Evolutionary conservation across 306 rosid species (phyloP).

Genomic region (Ormosia emarginata): DNA sequence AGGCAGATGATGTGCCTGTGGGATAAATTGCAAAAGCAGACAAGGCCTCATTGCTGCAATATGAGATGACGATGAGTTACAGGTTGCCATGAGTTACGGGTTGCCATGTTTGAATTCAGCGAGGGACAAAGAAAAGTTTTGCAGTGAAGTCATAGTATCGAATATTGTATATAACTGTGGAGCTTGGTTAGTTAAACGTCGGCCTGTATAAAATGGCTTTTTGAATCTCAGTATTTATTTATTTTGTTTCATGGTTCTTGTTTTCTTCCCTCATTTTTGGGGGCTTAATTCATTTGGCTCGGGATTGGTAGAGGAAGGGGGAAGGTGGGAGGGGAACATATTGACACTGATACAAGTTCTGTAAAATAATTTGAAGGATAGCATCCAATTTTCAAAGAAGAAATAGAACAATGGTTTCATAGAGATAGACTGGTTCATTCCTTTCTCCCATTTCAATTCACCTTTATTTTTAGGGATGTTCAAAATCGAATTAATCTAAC

Average conservation of each 20-base stretch:
- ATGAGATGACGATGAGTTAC: slow-evolving; percentile 24
- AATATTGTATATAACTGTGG: slow-evolving; percentile 33
- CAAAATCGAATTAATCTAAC: too few species aligned
- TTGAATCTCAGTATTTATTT: slow-evolving; percentile 3
- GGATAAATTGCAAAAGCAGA: slow-evolving; percentile 32
- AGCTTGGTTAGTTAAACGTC: slow-evolving; percentile 19
- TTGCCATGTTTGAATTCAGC: slow-evolving; percentile 3
- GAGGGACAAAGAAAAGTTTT: slow-evolving; percentile 29
- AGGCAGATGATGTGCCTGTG: slow-evolving; percentile 78
- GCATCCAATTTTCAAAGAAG: neutral
- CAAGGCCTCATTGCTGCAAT: slow-evolving; percentile 41
- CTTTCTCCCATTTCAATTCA: too few species aligned
- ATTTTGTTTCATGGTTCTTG: neutral
- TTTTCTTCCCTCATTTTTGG: neutral
- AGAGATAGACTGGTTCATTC: neutral
- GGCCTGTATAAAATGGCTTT: slow-evolving; percentile 21
- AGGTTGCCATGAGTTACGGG: neutral
- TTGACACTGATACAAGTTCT: slow-evolving; percentile 5
- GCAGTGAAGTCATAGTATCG: slow-evolving; percentile 43
- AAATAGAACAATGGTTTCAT: neutral
- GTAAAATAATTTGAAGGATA: slow-evolving; percentile 16
- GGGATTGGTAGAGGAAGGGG: neutral
- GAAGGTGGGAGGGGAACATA: neutral
- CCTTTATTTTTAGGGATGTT: too few species aligned
- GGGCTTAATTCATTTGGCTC: slow-evolving; percentile 1